Percentiles rank a stretch among this genome's conserved stretches.
These are phyloP conservation scores for Sambucus nigra DNA, from an alignment of 129 eudicot species.

Conservation along the genomic window DNA sequence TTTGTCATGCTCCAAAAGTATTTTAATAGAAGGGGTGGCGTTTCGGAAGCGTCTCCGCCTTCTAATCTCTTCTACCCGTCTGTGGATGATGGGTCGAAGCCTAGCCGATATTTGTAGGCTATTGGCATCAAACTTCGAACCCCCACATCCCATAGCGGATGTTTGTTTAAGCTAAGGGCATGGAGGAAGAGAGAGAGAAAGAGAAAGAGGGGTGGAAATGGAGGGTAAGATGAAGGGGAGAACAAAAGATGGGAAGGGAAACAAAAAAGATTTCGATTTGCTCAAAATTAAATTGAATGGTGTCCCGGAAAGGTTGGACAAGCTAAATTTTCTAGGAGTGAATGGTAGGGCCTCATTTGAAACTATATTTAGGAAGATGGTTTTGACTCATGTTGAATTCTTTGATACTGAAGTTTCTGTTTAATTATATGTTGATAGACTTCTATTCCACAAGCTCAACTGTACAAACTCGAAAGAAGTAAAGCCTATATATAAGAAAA, in stretches of 20 bases:
- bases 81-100: constrained; percentile 16
- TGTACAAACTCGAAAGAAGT: too few species aligned
- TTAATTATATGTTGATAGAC: too few species aligned
- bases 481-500: too few species aligned
- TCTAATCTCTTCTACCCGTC: constrained; percentile 7
- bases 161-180: too few species aligned
- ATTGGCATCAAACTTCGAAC: constrained; percentile 5
- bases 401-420: too few species aligned
- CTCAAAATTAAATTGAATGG: too few species aligned
- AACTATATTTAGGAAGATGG: too few species aligned
- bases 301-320: background rate
- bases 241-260: background rate
- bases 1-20: background rate
- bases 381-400: too few species aligned
- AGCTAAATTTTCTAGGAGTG: too few species aligned
- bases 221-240: background rate
- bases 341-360: too few species aligned
- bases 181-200: background rate
- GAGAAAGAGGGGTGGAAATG: background rate
- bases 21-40: constrained; percentile 8
- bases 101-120: constrained; percentile 1
- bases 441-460: too few species aligned
- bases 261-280: too few species aligned
- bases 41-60: background rate
- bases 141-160: constrained; percentile 21